phyloP scores from a whole-genome alignment of 1,284 basidiomycete genomes.

The Ganoderma lingzhi region DNA sequence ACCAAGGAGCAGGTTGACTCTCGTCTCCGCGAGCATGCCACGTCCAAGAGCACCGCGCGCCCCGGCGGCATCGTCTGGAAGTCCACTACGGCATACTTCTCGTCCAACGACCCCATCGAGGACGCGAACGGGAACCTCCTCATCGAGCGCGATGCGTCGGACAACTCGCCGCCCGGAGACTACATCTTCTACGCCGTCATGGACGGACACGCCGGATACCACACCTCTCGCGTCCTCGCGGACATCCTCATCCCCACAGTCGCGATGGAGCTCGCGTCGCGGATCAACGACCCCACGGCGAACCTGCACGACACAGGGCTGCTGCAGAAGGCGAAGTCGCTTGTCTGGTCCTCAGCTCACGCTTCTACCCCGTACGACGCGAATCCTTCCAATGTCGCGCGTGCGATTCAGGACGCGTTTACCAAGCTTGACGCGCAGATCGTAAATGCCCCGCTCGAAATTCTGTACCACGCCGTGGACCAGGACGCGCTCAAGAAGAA shows the following conservation, averaged over 20 bases:
- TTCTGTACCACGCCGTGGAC: constrained; percentile 69
- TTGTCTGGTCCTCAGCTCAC: constrained; percentile 47
- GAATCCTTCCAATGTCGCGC: constrained; percentile 69
- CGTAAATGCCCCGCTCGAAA: constrained; percentile 76
- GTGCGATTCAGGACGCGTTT: constrained; percentile 84
- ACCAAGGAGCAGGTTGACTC: constrained; percentile 64
- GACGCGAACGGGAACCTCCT: constrained; percentile 84
- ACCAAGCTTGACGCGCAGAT: constrained; percentile 82
- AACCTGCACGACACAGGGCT: constrained; percentile 42
- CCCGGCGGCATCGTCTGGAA: constrained; percentile 69
- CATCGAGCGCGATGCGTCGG: constrained; percentile 66
- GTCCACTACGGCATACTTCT: constrained; percentile 80
- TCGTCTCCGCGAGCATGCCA: constrained; percentile 66
- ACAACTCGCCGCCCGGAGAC: constrained; percentile 69
- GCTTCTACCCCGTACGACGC: constrained; percentile 50
- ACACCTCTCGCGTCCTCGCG: constrained; percentile 88
- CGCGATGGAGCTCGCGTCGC: constrained; percentile 74
- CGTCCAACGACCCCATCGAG: constrained; percentile 92
- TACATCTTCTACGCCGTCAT: constrained; percentile 88
- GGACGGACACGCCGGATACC: constrained; percentile 91
- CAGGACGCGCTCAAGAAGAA: constrained; percentile 56
- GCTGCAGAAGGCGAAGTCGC: constrained; percentile 50
- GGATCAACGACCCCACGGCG: constrained; percentile 49
- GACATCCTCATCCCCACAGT: constrained; percentile 90
- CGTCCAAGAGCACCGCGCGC: constrained; percentile 51